phyloP scores from a whole-genome alignment of 495 filamentous ascomycete species.

The Xylaria acuta region DNA sequence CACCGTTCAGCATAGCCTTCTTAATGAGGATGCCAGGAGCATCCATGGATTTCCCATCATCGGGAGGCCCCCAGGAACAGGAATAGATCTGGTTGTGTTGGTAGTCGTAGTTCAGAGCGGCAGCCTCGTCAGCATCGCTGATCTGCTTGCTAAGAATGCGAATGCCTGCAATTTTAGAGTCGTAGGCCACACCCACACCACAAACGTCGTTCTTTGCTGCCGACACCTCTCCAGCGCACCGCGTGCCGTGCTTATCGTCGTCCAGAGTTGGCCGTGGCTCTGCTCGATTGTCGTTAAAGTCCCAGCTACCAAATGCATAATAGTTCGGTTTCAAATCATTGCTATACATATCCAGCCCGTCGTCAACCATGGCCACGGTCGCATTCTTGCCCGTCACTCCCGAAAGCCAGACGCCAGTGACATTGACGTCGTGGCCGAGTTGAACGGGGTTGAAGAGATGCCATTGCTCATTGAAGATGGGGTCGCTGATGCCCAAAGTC shows the following conservation, averaged over 20 bases:
- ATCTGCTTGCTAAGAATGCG: slow-evolving; percentile 92
- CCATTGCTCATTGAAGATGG: slow-evolving; percentile 94
- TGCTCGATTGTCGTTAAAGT: slow-evolving; percentile 85
- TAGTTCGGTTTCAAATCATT: slow-evolving; percentile 91
- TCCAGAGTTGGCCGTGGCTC: slow-evolving; percentile 79
- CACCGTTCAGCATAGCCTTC: slow-evolving; percentile 86
- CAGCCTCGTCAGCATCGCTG: slow-evolving; percentile 88
- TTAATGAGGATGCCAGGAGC: slow-evolving; percentile 88
- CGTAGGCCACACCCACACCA: slow-evolving; percentile 92
- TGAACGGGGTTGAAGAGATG: slow-evolving; percentile 87
- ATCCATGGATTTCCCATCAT: slow-evolving; percentile 93
- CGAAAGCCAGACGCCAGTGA: slow-evolving; percentile 87
- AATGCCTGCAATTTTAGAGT: slow-evolving; percentile 86
- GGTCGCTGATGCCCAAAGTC: slow-evolving; percentile 77
- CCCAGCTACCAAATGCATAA: slow-evolving; percentile 88
- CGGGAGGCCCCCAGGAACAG: slow-evolving; percentile 96
- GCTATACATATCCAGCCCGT: slow-evolving; percentile 97
- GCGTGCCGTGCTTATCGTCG: slow-evolving; percentile 90
- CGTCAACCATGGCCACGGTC: slow-evolving; percentile 92
- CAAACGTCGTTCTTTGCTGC: slow-evolving; percentile 93
- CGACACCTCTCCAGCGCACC: slow-evolving; percentile 93
- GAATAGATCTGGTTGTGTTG: slow-evolving; percentile 97
- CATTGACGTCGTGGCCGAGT: slow-evolving; percentile 89
- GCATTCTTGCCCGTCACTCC: slow-evolving; percentile 92
- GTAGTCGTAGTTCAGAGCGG: slow-evolving; percentile 88